Conservation (phyloP, 2,329 filamentous ascomycete species). For the Colletotrichum sp. region DNA sequence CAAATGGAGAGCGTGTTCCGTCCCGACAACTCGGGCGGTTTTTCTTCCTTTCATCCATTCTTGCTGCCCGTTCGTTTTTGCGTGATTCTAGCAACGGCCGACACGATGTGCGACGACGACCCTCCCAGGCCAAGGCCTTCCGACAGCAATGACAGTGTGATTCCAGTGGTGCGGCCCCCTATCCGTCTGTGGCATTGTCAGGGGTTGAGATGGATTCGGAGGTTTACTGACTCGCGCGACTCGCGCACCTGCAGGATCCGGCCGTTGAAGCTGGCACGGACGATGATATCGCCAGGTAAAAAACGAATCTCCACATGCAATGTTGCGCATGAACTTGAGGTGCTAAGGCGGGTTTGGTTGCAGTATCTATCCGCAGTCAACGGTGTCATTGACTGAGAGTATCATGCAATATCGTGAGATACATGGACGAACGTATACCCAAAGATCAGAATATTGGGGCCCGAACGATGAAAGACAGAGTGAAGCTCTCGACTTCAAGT, state of each 20-base stretch:
- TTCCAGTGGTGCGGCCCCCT: neutral
- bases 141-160: neutral
- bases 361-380: neutral
- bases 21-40: neutral
- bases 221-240: neutral
- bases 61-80: neutral
- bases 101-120: neutral
- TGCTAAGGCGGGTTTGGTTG: neutral
- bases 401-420: neutral
- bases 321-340: neutral
- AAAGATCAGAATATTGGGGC: neutral
- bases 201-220: neutral
- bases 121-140: neutral
- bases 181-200: neutral
- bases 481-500: neutral
- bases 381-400: neutral
- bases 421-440: neutral
- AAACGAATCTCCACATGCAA: neutral
- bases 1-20: neutral
- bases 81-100: neutral
- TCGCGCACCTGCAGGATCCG: neutral
- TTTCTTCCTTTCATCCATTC: neutral
- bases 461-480: neutral
- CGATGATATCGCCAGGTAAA: neutral
- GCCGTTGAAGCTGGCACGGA: neutral